Percentiles rank a stretch among this genome's conserved stretches.
Evolutionary conservation across 2,329 filamentous ascomycete species (phyloP).

Genomic region (Colletotrichum sp.): DNA sequence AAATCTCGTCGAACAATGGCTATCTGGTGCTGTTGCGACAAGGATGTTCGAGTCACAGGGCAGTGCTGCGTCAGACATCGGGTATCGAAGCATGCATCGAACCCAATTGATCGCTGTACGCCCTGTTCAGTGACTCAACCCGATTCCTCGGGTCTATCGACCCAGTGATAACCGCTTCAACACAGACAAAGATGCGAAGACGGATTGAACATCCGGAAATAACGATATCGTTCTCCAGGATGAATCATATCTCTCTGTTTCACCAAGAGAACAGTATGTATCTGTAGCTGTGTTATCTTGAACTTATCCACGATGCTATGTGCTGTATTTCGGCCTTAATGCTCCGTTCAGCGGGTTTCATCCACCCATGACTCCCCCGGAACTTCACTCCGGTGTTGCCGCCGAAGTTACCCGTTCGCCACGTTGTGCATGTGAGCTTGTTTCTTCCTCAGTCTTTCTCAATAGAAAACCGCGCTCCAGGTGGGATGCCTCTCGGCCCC

Average conservation of each 20-base stretch:
- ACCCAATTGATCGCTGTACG: not conserved
- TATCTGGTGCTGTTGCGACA: not conserved
- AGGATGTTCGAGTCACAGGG: not conserved
- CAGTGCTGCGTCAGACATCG: not conserved
- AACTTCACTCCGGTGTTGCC: not conserved
- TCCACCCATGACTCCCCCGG: not conserved
- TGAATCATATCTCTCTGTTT: not conserved
- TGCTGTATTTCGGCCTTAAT: not conserved
- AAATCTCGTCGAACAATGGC: not conserved
- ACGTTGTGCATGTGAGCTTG: not conserved
- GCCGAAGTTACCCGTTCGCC: not conserved
- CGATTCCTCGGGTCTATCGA: not conserved
- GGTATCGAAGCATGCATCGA: not conserved
- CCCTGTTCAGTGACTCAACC: not conserved
- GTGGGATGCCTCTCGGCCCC: not conserved
- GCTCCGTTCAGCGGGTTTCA: not conserved
- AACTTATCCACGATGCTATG: not conserved
- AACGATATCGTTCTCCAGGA: not conserved
- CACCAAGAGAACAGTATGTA: not conserved
- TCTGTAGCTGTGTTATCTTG: not conserved
- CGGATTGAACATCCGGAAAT: not conserved
- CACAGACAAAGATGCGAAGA: not conserved
- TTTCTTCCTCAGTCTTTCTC: not conserved
- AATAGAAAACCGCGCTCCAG: not conserved
- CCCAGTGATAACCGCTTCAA: not conserved